Base-by-base conservation (phyloP, 352 stramenopile species). In the Lagenidium giganteum region DNA sequence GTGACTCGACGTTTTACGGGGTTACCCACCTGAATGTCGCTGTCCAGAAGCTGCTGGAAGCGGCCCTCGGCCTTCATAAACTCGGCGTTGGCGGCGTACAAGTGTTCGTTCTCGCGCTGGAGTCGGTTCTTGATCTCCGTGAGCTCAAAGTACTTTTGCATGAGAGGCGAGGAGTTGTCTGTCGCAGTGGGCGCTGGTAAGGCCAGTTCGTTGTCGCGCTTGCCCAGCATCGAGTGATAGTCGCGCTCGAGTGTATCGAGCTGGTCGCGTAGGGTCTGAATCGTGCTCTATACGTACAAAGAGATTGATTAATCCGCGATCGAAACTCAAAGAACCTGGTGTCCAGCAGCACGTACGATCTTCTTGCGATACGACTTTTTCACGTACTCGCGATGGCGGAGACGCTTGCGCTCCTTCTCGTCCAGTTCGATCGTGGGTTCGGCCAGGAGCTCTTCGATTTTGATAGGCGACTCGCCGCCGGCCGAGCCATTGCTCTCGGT, bases 361-460 rank as follows among this genome's bases (percentile, higher is more conserved):
- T 87, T 84, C 62, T 83, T 83, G 30, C 71, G 76, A 58, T 87
- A 84, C 31, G 70, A 84, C 43, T 69, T 71, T 36, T 77, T 78
- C 33, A 84, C 74, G 51, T 84, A 83, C 42, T 81, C 68, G 41
- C 71, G 69, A 31, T 87, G 74, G 42, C 67, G 70, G 26, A 83
- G 64, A 8, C 71, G 69, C 65, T 83, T 87, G 22, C 27, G 45
- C 21, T 30, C 21, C 34, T 27, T 50, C 31, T 49, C 51, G 21
- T 29, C n/a, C 28, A 14, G 11, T n/a, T 33, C 28, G 11, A 14
- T n/a, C 28, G 28, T 33, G 28, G n/a, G 28, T n/a, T 33, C n/a
- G 28, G n/a, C 28, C n/a, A n/a, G n/a, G n/a, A n/a, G n/a, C n/a
- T n/a, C n/a, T n/a, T n/a, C n/a, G n/a, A n/a, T n/a, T n/a, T n/a